Percentiles rank a stretch among this genome's conserved stretches.
phyloP scores from a whole-genome alignment of 805 yeast genomes.

The Dipodascus albidus region DNA sequence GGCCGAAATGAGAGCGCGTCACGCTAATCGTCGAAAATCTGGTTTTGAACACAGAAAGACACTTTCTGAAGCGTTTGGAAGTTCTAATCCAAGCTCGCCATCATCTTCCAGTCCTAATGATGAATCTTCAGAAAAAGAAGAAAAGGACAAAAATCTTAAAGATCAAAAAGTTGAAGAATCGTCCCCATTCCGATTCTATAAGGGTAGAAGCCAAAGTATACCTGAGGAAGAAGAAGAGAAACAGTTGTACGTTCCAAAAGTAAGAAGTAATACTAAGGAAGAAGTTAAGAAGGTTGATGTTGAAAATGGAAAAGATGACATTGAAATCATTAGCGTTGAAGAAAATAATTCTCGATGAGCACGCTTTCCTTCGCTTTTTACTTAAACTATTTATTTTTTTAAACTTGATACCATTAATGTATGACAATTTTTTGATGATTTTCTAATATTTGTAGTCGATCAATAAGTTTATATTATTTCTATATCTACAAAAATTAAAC shows the following conservation, averaged over 20 bases:
- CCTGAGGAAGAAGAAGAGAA: background rate
- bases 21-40: conserved; percentile 1
- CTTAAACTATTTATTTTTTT: background rate
- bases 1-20: conserved; percentile 3
- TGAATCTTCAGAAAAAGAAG: background rate
- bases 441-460: no score
- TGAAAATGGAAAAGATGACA: background rate
- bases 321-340: background rate
- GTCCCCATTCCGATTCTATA: background rate
- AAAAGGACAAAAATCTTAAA: background rate
- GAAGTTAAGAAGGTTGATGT: background rate
- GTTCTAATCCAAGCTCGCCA: background rate
- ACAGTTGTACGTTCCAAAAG: background rate
- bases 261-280: background rate
- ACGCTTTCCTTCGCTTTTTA: no score
- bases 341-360: no score
- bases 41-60: background rate
- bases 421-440: background rate
- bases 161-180: no score
- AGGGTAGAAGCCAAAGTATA: background rate
- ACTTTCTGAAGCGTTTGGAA: background rate
- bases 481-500: no score
- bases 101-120: background rate
- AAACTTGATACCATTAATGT: background rate
- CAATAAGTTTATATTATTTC: no score